A percentile compares a stretch with the other conserved stretches of the same genome.
Conservation (phyloP, 352 stramenopile genomes). For the Phytophthora nicotianae region DNA sequence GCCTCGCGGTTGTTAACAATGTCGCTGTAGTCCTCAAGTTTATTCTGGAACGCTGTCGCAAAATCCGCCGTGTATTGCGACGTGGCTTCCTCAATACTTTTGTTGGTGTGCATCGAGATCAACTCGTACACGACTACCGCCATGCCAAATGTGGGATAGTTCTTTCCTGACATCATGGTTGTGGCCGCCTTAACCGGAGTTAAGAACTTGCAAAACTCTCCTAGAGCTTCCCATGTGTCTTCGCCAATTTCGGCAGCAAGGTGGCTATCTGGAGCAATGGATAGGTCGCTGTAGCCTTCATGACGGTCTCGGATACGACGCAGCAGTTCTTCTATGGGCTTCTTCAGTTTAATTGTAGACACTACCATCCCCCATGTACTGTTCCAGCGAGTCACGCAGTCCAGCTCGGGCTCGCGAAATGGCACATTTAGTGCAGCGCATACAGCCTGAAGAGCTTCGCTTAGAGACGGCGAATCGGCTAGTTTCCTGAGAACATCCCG, state of each 20-base stretch:
- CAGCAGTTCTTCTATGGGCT: not conserved
- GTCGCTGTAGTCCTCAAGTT: no score
- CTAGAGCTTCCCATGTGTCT: not conserved
- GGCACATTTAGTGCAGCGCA: not conserved
- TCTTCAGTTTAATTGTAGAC: not conserved
- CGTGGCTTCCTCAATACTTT: not conserved
- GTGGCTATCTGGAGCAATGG: not conserved
- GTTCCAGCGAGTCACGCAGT: not conserved
- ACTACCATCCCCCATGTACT: not conserved
- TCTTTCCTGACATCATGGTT: slow-evolving; percentile 14
- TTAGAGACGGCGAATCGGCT: not conserved
- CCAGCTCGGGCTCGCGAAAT: not conserved
- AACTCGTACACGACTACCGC: slow-evolving; percentile 3
- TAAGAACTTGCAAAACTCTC: slow-evolving; percentile 12
- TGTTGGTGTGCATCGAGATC: slow-evolving; percentile 2
- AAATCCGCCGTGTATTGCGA: slow-evolving; percentile 5
- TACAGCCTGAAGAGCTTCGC: not conserved
- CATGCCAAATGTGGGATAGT: slow-evolving; percentile 24
- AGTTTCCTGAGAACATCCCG: slow-evolving; percentile 15
- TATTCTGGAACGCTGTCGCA: no score
- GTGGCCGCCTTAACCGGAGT: slow-evolving; percentile 24
- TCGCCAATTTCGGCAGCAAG: not conserved
- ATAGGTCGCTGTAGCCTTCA: slow-evolving; percentile 11
- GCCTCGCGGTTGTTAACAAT: no score
- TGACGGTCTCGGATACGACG: slow-evolving; percentile 8